Evolutionary conservation across 257 asterid genomes (phyloP).

Genomic region (Haberlea rhodopensis): DNA sequence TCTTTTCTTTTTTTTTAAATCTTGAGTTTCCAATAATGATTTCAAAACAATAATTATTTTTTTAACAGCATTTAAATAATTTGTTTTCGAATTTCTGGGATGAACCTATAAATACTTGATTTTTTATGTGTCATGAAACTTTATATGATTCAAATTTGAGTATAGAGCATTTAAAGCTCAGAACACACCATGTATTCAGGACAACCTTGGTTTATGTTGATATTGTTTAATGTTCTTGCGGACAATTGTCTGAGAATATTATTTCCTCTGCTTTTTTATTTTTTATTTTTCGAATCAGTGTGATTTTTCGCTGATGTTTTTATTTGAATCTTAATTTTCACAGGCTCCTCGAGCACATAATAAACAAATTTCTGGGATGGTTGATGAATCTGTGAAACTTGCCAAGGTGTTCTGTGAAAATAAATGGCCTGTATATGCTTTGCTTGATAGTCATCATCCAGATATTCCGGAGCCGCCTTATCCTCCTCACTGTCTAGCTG

Average conservation of each 20-base stretch:
- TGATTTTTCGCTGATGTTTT: not conserved
- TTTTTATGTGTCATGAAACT: not conserved
- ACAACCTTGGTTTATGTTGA: not conserved
- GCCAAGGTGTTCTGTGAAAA: constrained; percentile 58
- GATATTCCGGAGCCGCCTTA: constrained; percentile 86
- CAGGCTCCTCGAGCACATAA: constrained; percentile 83
- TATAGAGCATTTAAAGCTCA: not conserved
- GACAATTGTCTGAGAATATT: not conserved
- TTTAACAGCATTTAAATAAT: too few species aligned
- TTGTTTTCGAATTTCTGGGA: not conserved
- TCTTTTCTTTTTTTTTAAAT: too few species aligned
- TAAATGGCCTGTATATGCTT: constrained; percentile 79
- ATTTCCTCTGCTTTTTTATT: not conserved
- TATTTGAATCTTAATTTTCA: not conserved
- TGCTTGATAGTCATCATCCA: constrained; percentile 77
- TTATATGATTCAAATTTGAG: not conserved
- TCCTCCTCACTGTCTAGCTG: constrained; percentile 90
- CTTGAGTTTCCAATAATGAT: too few species aligned
- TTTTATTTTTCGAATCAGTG: too few species aligned
- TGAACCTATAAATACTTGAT: not conserved
- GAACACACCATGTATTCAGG: not conserved
- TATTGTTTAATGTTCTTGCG: not conserved
- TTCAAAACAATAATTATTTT: too few species aligned
- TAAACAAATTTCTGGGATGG: constrained; percentile 71
- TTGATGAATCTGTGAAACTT: constrained; percentile 71